A percentile compares a stretch with the other conserved stretches of the same genome.
Conservation (phyloP, 108 stramenopile genomes). For the Seminavis robusta region DNA sequence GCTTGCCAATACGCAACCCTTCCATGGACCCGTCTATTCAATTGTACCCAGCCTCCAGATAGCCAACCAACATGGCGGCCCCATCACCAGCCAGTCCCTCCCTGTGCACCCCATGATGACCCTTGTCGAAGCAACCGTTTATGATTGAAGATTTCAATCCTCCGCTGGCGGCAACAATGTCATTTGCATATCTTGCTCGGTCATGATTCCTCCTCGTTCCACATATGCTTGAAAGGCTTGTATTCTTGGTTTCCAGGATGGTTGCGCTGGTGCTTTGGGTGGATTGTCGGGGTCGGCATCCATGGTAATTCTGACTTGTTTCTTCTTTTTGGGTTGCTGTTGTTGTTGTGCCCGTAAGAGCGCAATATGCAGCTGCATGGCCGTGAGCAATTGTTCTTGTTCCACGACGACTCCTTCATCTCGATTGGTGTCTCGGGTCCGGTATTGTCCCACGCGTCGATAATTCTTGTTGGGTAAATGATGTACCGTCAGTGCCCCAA, state of each 20-base stretch:
- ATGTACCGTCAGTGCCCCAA: conserved; percentile 73
- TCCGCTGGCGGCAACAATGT: too few relatives aligned
- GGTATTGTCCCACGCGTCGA: conserved; percentile 67
- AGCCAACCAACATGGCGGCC: too few relatives aligned
- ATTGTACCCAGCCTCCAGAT: too few relatives aligned
- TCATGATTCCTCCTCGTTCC: conserved; percentile 70
- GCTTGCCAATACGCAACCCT: too few relatives aligned
- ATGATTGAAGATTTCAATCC: too few relatives aligned
- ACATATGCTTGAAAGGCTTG: conserved; percentile 69
- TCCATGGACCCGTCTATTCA: too few relatives aligned
- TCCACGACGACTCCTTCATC: conserved; percentile 72
- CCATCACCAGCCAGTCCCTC: too few relatives aligned
- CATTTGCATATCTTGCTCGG: conserved; percentile 70
- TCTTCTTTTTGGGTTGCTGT: conserved; percentile 17
- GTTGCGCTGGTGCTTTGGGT: conserved; percentile 17
- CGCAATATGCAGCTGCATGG: conserved; percentile 69
- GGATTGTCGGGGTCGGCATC: conserved; percentile 51
- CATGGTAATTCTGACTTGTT: conserved; percentile 64
- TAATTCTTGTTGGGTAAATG: conserved; percentile 91
- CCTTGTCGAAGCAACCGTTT: too few relatives aligned
- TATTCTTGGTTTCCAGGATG: conserved; percentile 47
- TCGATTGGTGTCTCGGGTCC: too few relatives aligned
- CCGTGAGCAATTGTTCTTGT: conserved; percentile 50
- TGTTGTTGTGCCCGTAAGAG: conserved; percentile 31
- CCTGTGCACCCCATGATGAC: too few relatives aligned